A percentile compares a stretch with the other conserved stretches of the same genome.
Evolutionary conservation across 352 stramenopile species (phyloP).

Genomic region (Phytophthora vignae): DNA sequence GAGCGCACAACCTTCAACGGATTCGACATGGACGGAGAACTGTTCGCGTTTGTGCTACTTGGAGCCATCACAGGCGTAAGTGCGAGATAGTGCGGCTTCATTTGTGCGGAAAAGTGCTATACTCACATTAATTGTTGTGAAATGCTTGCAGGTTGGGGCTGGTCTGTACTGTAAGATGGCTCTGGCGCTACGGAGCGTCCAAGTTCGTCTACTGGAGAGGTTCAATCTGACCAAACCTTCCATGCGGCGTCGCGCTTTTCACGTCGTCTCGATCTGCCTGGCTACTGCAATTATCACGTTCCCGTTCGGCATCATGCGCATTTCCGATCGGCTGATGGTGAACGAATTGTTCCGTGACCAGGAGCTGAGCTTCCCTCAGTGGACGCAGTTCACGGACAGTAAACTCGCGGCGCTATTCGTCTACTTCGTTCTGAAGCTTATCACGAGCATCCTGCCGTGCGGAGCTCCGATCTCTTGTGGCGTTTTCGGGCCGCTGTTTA

Average conservation of each 20-base stretch:
- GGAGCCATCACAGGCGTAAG: conserved; percentile 73
- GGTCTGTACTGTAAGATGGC: conserved; percentile 74
- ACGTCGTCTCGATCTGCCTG: conserved; percentile 70
- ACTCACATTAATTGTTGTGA: not conserved
- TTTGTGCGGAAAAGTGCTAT: not conserved
- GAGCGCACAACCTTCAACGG: conserved; percentile 78
- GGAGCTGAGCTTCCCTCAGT: conserved; percentile 59
- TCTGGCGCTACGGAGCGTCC: conserved; percentile 49
- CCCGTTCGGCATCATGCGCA: conserved; percentile 72
- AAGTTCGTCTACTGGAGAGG: conserved; percentile 61
- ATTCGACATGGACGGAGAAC: conserved; percentile 84
- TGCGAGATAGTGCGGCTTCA: not conserved
- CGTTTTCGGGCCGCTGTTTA: conserved; percentile 86
- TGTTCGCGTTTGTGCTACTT: conserved; percentile 77
- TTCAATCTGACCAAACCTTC: conserved; percentile 60
- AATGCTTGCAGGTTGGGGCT: conserved; percentile 53
- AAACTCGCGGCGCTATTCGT: conserved; percentile 68
- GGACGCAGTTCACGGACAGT: conserved; percentile 69
- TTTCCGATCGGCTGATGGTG: conserved; percentile 74
- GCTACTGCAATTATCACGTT: conserved; percentile 70
- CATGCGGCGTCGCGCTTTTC: conserved; percentile 61
- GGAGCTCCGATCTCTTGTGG: conserved; percentile 80
- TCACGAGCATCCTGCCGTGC: conserved; percentile 72
- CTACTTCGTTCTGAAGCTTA: conserved; percentile 79
- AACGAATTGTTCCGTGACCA: conserved; percentile 85